phyloP scores from a whole-genome alignment of 371 early-diverging fungal genomes.

The Syncephalastrum racemosum region DNA sequence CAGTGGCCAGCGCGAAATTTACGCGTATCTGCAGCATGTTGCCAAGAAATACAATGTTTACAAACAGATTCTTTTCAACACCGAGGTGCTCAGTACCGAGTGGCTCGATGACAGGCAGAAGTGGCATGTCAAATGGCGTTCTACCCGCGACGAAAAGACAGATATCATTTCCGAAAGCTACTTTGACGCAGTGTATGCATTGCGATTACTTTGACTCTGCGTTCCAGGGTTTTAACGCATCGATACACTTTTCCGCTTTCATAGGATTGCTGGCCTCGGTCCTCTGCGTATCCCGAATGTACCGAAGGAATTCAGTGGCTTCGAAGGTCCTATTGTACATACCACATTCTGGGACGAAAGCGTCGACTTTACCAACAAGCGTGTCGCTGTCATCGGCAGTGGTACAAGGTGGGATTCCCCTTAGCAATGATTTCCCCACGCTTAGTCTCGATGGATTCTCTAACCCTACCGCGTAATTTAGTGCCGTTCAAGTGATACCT shows the following conservation, averaged over 20 bases:
- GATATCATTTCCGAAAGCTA: constrained; percentile 7
- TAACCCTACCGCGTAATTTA: too few relatives aligned
- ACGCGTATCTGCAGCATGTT: constrained; percentile 46
- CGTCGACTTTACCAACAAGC: constrained; percentile 41
- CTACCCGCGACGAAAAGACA: background rate
- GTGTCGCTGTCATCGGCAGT: constrained; percentile 50
- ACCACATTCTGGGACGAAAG: constrained; percentile 46
- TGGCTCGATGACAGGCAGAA: constrained; percentile 48
- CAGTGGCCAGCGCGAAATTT: constrained; percentile 49
- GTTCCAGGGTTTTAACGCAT: constrained; percentile 13
- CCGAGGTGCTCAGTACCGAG: constrained; percentile 36
- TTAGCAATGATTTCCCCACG: background rate
- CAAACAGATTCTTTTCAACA: constrained; percentile 45
- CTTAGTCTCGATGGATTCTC: too few relatives aligned
- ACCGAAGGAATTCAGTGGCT: constrained; percentile 45
- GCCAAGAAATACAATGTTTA: constrained; percentile 51
- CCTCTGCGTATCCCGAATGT: constrained; percentile 44
- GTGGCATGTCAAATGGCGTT: constrained; percentile 45
- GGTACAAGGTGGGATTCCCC: constrained; percentile 45
- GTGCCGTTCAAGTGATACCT: too few relatives aligned
- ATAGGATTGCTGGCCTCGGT: constrained; percentile 19
- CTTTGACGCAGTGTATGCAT: constrained; percentile 30
- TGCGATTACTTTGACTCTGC: too few relatives aligned
- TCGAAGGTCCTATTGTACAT: constrained; percentile 47
- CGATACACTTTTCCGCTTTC: background rate